Evolutionary conservation across 257 asterid genomes (phyloP), one percentile per base, ranked within the genome.

Genomic region (Penstemon davidsonii): DNA sequence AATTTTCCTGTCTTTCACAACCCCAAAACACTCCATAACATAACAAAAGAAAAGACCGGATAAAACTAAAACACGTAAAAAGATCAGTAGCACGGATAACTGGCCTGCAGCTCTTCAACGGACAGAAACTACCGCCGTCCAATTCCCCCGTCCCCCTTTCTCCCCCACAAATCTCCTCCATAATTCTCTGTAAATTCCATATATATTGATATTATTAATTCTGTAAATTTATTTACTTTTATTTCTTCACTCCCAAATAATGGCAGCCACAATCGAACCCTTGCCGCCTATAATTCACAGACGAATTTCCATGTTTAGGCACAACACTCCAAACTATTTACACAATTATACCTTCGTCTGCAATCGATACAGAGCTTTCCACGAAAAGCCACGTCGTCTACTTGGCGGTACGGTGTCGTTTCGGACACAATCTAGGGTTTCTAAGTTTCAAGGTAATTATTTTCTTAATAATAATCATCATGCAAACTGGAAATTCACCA

Each of bases 261-360:
- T 90, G 96, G 87, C 89, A 66, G 87, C 86, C 50, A 45, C 81
- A 58, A 66, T 88, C 38, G 92, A 84, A 68, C 67, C 76, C 42
- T 64, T 69, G 15, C 69, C 86, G 4, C 76, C 96, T 1, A 64
- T 77, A 64, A 70, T 82, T 66, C 81, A 86, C 78, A 66, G 83
- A 46, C 92, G 88, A 73, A 63, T 84, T 67, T 77, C 87, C 43
- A 65, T 82, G 51, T 83, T 83, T 68, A 73, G 84, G 13, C 65
- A 56, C 77, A 49, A 62, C 55, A 76, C 45, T 71, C 81, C 84
- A 12, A 77, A 72, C 69, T 74, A 69, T 62, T 68, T 76, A 12
- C 78, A 72, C 46, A 79, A 65, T 72, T 70, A 61, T 63, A 69
- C 62, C 79, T 63, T 70, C 54, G 74, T 53, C 3, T 77, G 82